Percentiles rank a stretch among this genome's conserved stretches.
Evolutionary conservation across 192 early-diverging fungal genomes (phyloP).

Genomic region (Polychytrium aggregatum): DNA sequence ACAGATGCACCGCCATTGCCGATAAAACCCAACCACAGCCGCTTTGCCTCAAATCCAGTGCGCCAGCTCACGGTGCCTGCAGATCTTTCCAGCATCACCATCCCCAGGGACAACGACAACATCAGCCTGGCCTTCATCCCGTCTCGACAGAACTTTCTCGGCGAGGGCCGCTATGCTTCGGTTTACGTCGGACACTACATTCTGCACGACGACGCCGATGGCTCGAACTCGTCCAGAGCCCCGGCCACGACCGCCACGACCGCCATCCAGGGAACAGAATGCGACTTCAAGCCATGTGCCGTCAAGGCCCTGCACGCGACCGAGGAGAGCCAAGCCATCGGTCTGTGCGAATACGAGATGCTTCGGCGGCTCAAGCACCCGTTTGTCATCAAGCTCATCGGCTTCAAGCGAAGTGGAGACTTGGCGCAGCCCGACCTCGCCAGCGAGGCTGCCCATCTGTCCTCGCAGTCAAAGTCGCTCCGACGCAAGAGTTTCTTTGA

Average conservation of each 20-base stretch:
- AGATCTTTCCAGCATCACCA: slow-evolving; percentile 2
- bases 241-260: neutral
- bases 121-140: slow-evolving; percentile 33
- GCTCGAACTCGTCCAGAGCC: neutral
- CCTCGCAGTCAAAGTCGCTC: no score
- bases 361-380: slow-evolving; percentile 14
- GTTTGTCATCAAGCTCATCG: slow-evolving; percentile 35
- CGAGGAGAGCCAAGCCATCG: slow-evolving; percentile 23
- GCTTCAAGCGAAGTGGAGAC: slow-evolving; percentile 28
- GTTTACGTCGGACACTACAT: slow-evolving; percentile 33
- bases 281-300: slow-evolving; percentile 22
- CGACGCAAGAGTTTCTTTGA: no score
- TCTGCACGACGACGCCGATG: neutral
- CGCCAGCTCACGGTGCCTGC: neutral
- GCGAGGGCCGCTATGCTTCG: slow-evolving; percentile 32
- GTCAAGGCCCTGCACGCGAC: slow-evolving; percentile 37
- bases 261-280: neutral
- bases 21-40: neutral
- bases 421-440: slow-evolving; percentile 8
- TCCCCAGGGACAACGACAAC: slow-evolving; percentile 13
- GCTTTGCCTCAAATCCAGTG: neutral
- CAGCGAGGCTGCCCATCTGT: neutral
- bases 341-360: slow-evolving; percentile 21
- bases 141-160: slow-evolving; percentile 35
- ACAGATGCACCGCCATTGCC: no score